These are phyloP conservation scores for Metarhizium album DNA, from an alignment of 2,329 filamentous ascomycete genomes.

Conservation along the genomic window DNA sequence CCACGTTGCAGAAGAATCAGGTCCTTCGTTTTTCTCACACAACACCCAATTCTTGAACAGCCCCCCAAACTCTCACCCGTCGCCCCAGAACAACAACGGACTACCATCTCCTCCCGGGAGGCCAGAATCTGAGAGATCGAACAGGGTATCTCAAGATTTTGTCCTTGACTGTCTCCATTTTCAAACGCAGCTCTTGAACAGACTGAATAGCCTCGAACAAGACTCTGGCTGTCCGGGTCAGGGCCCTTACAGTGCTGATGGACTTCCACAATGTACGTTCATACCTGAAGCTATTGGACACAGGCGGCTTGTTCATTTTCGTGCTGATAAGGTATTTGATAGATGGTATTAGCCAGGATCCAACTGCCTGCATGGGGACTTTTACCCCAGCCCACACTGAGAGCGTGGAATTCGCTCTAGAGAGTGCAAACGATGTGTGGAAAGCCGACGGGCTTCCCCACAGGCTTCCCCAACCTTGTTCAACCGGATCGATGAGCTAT, in stretches of 20 bases:
- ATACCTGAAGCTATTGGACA: neutral
- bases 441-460: conserved; percentile 8
- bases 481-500: conserved; percentile 7
- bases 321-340: neutral
- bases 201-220: conserved; percentile 12
- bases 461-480: conserved; percentile 6
- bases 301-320: neutral
- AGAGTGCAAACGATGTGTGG: conserved; percentile 10
- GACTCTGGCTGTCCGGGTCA: conserved; percentile 7
- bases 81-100: conserved; percentile 7
- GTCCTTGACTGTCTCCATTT: conserved; percentile 16
- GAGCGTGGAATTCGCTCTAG: conserved; percentile 13
- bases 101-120: conserved; percentile 11
- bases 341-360: conserved; percentile 9
- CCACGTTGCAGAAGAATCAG: conserved; percentile 4
- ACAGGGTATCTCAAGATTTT: conserved; percentile 12
- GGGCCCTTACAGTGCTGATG: neutral
- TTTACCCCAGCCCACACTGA: conserved; percentile 10
- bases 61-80: conserved; percentile 10
- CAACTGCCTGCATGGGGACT: conserved; percentile 5
- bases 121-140: conserved; percentile 3
- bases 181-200: conserved; percentile 15
- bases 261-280: conserved; percentile 3
- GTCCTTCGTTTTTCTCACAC: conserved; percentile 9
- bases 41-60: conserved; percentile 9